Conservation (phyloP, 805 yeast species). For the Monosporozyma yasuniensis region DNA sequence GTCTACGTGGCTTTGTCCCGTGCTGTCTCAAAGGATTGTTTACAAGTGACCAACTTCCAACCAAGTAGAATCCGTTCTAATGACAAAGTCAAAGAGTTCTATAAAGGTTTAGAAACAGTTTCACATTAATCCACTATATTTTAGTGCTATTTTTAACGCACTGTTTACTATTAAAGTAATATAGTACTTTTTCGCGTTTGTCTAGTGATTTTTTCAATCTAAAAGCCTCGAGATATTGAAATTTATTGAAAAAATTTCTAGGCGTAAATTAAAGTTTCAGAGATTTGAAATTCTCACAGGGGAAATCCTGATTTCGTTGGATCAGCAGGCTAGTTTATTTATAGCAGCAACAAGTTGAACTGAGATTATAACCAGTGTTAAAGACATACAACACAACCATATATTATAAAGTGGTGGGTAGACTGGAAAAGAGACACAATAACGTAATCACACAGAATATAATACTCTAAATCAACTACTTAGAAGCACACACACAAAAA, state of each 20-base stretch:
- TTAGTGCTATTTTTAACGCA: not conserved
- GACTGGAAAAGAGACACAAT: no score
- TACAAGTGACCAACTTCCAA: slow-evolving; percentile 60
- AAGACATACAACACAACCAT: no score
- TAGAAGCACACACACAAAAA: not conserved
- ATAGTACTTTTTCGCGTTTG: not conserved
- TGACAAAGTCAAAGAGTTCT: slow-evolving; percentile 52
- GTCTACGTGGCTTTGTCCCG: slow-evolving; percentile 77
- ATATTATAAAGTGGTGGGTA: no score
- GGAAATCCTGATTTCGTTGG: not conserved
- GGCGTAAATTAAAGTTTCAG: not conserved
- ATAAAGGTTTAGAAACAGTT: slow-evolving; percentile 33
- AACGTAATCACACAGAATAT: not conserved
- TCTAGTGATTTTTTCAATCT: not conserved
- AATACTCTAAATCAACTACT: not conserved
- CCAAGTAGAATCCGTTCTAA: slow-evolving; percentile 50
- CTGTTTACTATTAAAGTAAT: not conserved
- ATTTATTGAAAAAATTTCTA: no score
- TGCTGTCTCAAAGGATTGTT: slow-evolving; percentile 56
- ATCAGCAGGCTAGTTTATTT: not conserved
- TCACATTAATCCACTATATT: not conserved
- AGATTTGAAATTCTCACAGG: not conserved
- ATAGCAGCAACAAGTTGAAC: no score
- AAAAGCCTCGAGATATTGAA: not conserved
- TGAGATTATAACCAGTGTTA: no score